These are phyloP conservation scores for Sarcocystis neurona DNA, from an alignment of 169 alveolate species.

Conservation along the genomic window DNA sequence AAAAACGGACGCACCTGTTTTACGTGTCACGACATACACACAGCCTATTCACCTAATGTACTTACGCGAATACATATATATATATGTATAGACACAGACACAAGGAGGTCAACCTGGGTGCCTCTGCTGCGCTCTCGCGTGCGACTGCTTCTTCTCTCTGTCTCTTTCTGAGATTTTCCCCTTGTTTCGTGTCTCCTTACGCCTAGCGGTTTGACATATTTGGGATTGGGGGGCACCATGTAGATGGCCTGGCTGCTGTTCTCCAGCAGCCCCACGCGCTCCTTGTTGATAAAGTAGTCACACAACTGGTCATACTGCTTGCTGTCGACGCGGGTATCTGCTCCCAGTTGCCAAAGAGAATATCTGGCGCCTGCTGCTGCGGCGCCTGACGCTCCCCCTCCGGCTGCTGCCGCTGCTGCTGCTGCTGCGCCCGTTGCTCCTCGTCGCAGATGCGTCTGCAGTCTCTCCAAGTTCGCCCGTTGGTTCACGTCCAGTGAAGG, in stretches of 20 bases:
- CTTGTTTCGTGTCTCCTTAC: background rate
- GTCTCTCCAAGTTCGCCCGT: conserved; percentile 51
- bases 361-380: conserved; percentile 49
- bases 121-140: background rate
- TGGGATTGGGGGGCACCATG: conserved; percentile 75
- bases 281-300: conserved; percentile 73
- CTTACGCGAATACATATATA: background rate
- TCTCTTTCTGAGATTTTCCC: background rate
- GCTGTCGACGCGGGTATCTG: conserved; percentile 73
- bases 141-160: background rate
- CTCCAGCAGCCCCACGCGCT: conserved; percentile 74
- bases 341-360: conserved; percentile 77
- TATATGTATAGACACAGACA: background rate
- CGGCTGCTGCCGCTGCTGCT: conserved; percentile 10
- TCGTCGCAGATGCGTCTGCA: conserved; percentile 37
- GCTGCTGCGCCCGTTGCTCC: background rate
- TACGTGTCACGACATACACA: background rate
- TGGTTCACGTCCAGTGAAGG: conserved; percentile 46
- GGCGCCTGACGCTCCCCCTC: background rate
- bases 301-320: conserved; percentile 73
- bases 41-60: background rate
- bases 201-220: conserved; percentile 53
- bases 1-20: background rate
- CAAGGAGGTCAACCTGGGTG: background rate
- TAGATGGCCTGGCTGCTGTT: conserved; percentile 70